phyloP scores from a whole-genome alignment of 176 grass and related monocot genomes.

The Triticum urartu region DNA sequence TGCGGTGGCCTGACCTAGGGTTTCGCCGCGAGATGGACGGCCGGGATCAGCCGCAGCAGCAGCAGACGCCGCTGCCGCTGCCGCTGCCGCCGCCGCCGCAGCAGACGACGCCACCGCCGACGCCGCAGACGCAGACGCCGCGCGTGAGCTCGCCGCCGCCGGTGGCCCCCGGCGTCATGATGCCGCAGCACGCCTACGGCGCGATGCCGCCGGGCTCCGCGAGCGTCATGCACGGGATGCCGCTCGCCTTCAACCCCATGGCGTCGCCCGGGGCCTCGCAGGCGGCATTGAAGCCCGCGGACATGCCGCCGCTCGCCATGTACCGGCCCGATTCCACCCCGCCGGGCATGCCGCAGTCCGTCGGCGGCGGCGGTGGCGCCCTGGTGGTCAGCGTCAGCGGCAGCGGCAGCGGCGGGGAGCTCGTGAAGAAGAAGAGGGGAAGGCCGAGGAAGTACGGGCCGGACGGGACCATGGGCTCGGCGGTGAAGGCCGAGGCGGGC shows the following conservation, averaged over 20 bases:
- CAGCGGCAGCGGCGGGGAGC: conserved; percentile 54
- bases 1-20: conserved; percentile 9
- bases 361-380: neutral
- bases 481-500: conserved; percentile 16
- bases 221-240: conserved; percentile 48
- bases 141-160: conserved; percentile 37
- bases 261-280: conserved; percentile 33
- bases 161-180: conserved; percentile 26
- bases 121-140: neutral
- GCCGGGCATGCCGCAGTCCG: conserved; percentile 21
- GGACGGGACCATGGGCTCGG: conserved; percentile 63
- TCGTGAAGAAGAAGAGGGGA: conserved; percentile 90
- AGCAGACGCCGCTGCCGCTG: neutral
- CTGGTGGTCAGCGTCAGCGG: neutral
- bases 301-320: conserved; percentile 25
- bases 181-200: conserved; percentile 47
- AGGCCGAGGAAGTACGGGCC: conserved; percentile 92
- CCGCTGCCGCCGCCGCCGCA: too few relatives aligned
- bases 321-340: conserved; percentile 34
- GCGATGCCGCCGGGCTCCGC: conserved; percentile 32
- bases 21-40: conserved; percentile 49
- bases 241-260: conserved; percentile 51
- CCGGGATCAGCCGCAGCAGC: conserved; percentile 25
- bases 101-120: too few relatives aligned
- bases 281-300: conserved; percentile 7